A percentile compares a stretch with the other conserved stretches of the same genome.
These are phyloP conservation scores for Penicillium concentricum DNA, from an alignment of 2,329 filamentous ascomycete genomes.

Conservation along the genomic window DNA sequence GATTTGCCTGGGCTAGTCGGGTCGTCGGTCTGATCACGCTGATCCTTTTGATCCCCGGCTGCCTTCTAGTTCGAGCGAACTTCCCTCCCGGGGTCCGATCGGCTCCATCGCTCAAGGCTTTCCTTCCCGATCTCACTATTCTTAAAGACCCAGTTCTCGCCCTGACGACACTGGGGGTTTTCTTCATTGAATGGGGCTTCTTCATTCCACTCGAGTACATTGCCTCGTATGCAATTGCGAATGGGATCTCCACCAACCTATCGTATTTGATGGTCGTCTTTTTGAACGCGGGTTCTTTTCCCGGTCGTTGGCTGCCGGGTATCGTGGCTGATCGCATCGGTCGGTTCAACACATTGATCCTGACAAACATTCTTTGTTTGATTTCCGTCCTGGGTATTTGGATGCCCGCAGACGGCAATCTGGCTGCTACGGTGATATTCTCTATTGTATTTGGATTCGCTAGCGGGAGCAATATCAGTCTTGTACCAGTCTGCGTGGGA, in stretches of 20 bases:
- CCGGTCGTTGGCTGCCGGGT: slow-evolving; percentile 34
- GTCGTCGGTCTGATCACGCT: slow-evolving; percentile 17
- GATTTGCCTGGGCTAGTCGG: slow-evolving; percentile 19
- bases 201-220: slow-evolving; percentile 40
- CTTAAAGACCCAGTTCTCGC: slow-evolving; percentile 15
- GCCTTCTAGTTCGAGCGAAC: slow-evolving; percentile 14
- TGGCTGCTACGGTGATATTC: slow-evolving; percentile 21
- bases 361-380: slow-evolving; percentile 27
- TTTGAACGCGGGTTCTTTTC: slow-evolving; percentile 33
- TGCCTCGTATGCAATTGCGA: slow-evolving; percentile 30
- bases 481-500: slow-evolving; percentile 47
- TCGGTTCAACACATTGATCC: slow-evolving; percentile 32
- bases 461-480: slow-evolving; percentile 39
- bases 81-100: slow-evolving; percentile 5
- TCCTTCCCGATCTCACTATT: slow-evolving; percentile 18
- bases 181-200: slow-evolving; percentile 37
- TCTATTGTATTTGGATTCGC: slow-evolving; percentile 37
- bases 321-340: slow-evolving; percentile 34
- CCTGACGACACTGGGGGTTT: slow-evolving; percentile 30
- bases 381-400: slow-evolving; percentile 28
- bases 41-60: slow-evolving; percentile 13
- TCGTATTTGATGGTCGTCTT: slow-evolving; percentile 33
- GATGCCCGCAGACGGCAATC: slow-evolving; percentile 24
- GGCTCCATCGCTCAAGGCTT: slow-evolving; percentile 14
- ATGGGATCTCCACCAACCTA: slow-evolving; percentile 24